Evolutionary conservation across 768 basidiomycete genomes (phyloP).

Genomic region (Harrya chromipes): DNA sequence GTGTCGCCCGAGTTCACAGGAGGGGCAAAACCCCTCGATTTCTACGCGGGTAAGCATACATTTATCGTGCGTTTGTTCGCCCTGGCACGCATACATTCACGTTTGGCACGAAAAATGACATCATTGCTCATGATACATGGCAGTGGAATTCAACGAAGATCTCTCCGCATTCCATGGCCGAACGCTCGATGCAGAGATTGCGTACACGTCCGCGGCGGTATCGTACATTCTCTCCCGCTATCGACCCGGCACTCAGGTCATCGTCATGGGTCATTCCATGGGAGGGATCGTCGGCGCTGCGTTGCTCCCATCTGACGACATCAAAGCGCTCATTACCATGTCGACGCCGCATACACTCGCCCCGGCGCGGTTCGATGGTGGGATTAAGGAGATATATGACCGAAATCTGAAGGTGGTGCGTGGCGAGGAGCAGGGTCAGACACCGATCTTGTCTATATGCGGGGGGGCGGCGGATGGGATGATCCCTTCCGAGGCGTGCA

Average conservation of each 20-base stretch:
- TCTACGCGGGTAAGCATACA: conserved; percentile 69
- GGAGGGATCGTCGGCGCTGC: conserved; percentile 89
- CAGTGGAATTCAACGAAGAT: conserved; percentile 95
- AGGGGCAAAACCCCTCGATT: conserved; percentile 61
- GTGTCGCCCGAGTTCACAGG: conserved; percentile 53
- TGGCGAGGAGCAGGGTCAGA: conserved; percentile 35
- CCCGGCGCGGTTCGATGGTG: conserved; percentile 82
- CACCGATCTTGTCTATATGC: conserved; percentile 79
- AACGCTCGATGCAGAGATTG: conserved; percentile 79
- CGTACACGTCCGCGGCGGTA: conserved; percentile 69
- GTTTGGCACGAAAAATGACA: no score
- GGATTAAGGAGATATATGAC: conserved; percentile 72
- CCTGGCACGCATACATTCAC: no score
- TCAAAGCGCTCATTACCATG: conserved; percentile 90
- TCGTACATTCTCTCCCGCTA: conserved; percentile 79
- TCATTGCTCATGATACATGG: no score
- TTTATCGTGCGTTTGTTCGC: background rate
- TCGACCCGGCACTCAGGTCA: conserved; percentile 56
- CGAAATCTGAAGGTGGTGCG: conserved; percentile 40
- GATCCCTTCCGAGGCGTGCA: conserved; percentile 88
- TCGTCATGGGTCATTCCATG: conserved; percentile 95
- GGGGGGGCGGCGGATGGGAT: conserved; percentile 91
- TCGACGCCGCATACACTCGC: conserved; percentile 88
- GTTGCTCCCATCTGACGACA: conserved; percentile 61
- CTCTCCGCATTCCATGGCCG: conserved; percentile 92